phyloP scores from a whole-genome alignment of 768 basidiomycete genomes.

The Amanita molliuscula region DNA sequence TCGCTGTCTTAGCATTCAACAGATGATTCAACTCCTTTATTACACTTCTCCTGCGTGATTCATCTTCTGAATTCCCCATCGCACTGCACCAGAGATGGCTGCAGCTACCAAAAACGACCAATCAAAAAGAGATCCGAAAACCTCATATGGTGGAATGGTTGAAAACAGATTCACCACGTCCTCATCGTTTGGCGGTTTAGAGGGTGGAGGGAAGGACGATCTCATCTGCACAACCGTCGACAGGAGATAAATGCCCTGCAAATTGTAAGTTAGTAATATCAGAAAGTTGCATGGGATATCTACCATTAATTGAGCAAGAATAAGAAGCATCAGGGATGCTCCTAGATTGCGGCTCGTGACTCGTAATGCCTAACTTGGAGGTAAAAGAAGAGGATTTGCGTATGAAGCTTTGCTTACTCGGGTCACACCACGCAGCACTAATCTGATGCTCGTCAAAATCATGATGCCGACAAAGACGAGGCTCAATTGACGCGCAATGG shows the following conservation, averaged over 20 bases:
- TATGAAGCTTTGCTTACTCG: conserved; percentile 25
- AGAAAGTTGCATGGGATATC: conserved; percentile 10
- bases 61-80: conserved; percentile 46
- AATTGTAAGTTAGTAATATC: not conserved
- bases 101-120: conserved; percentile 61
- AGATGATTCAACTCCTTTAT: not conserved
- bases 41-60: conserved; percentile 18
- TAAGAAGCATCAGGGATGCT: conserved; percentile 66
- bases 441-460: conserved; percentile 61
- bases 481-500: conserved; percentile 42
- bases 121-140: conserved; percentile 70
- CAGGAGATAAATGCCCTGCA: conserved; percentile 75
- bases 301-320: conserved; percentile 80
- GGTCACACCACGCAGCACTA: conserved; percentile 60
- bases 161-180: conserved; percentile 45
- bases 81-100: conserved; percentile 29
- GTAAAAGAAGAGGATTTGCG: not conserved
- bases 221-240: conserved; percentile 78
- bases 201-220: conserved; percentile 65
- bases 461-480: conserved; percentile 67
- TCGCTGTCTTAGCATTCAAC: not conserved
- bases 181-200: conserved; percentile 11
- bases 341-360: conserved; percentile 62
- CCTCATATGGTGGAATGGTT: conserved; percentile 62
- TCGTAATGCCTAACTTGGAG: conserved; percentile 34